These are phyloP conservation scores for Leishmania martiniquensis DNA, from an alignment of 208 protist genomes.

Conservation along the genomic window DNA sequence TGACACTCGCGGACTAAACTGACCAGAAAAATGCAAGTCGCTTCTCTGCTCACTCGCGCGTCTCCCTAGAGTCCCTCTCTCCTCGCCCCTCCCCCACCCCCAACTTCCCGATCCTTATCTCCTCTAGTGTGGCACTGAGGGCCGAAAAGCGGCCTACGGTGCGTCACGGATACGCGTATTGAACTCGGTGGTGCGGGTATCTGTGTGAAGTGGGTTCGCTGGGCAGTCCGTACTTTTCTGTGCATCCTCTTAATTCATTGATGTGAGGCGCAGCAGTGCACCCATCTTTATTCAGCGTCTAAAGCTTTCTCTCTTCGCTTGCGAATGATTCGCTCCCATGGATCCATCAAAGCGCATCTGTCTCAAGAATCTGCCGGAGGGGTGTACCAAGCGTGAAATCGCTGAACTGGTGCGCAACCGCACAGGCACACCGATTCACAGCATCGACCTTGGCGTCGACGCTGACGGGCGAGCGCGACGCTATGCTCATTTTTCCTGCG, in stretches of 20 bases:
- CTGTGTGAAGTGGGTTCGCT: neutral
- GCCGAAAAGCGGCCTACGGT: neutral
- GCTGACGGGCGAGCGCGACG: constrained; percentile 52
- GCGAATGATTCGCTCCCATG: constrained; percentile 32
- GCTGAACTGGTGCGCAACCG: constrained; percentile 81
- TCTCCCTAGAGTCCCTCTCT: too few species aligned
- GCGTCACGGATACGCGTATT: neutral
- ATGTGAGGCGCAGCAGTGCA: neutral
- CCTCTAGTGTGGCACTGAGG: neutral
- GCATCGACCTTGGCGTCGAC: constrained; percentile 85
- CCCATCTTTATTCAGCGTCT: neutral
- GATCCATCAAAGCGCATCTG: constrained; percentile 89
- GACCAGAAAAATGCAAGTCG: neutral
- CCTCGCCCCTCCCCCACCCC: neutral
- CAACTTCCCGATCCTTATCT: neutral
- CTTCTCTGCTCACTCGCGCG: neutral
- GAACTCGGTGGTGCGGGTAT: neutral
- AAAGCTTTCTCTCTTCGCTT: neutral
- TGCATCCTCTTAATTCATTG: neutral
- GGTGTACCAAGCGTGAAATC: constrained; percentile 85
- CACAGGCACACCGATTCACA: constrained; percentile 78
- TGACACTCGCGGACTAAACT: too few species aligned
- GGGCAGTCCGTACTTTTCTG: neutral
- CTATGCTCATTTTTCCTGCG: constrained; percentile 88
- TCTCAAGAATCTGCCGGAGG: constrained; percentile 81